These are phyloP conservation scores for Eucalyptus cladocalyx DNA, from an alignment of 345 rosid species.

Conservation along the genomic window DNA sequence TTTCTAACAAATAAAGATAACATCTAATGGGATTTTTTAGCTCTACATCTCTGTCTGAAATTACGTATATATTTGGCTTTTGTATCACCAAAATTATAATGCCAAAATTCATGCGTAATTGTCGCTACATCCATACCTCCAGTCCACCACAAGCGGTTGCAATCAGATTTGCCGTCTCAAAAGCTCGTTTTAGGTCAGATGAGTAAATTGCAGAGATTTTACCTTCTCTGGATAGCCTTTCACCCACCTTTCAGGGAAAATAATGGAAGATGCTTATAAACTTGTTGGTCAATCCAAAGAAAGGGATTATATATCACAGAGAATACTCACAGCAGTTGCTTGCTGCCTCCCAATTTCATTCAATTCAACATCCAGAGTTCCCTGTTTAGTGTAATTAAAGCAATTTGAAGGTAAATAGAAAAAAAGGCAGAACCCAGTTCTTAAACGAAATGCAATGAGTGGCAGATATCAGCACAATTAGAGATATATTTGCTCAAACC, in stretches of 20 bases:
- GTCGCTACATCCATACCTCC: conserved; percentile 18
- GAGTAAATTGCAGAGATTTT: conserved; percentile 56
- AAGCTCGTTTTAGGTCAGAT: conserved; percentile 83
- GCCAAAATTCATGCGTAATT: background rate
- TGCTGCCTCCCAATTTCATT: conserved; percentile 74
- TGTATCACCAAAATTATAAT: background rate
- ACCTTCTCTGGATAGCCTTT: conserved; percentile 45
- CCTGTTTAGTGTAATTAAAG: conserved; percentile 15
- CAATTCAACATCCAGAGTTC: conserved; percentile 75
- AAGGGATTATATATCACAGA: background rate
- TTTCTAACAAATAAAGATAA: background rate
- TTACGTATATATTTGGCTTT: background rate
- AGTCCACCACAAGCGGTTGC: conserved; percentile 49
- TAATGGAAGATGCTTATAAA: background rate
- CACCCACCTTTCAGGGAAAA: conserved; percentile 41
- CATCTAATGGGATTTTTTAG: background rate
- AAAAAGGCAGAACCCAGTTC: background rate
- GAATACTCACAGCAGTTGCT: conserved; percentile 40
- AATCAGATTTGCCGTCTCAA: conserved; percentile 64
- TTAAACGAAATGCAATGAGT: background rate
- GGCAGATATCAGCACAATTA: background rate
- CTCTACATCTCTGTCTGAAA: background rate
- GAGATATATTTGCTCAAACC: background rate
- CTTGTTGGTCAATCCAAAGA: background rate
- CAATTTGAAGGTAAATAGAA: background rate